Percentiles rank a stretch among this genome's conserved stretches.
These are phyloP conservation scores for Przewalskia tangutica DNA, from an alignment of 257 asterid species.

Conservation along the genomic window DNA sequence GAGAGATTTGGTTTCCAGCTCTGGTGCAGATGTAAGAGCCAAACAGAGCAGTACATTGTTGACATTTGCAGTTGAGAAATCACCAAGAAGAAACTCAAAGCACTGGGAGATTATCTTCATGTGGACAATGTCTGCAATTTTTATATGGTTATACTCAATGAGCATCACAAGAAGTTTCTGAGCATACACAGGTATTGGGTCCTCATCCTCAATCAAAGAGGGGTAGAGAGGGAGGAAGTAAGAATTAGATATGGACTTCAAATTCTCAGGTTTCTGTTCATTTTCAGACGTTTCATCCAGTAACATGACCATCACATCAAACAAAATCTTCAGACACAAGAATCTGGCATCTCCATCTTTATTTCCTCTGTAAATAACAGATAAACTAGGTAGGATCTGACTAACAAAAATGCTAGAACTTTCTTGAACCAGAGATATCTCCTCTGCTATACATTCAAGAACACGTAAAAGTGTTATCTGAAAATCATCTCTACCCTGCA, in stretches of 20 bases:
- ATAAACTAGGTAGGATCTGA: slow-evolving; percentile 78
- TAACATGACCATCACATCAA: slow-evolving; percentile 72
- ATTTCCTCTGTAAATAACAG: slow-evolving; percentile 80
- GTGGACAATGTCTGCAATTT: slow-evolving; percentile 75
- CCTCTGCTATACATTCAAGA: slow-evolving; percentile 80
- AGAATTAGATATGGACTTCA: slow-evolving; percentile 55
- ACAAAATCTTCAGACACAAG: slow-evolving; percentile 89
- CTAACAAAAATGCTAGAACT: slow-evolving; percentile 48
- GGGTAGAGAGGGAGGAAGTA: slow-evolving; percentile 94
- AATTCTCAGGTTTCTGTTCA: slow-evolving; percentile 41
- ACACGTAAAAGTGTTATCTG: slow-evolving; percentile 84
- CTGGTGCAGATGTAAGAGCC: slow-evolving; percentile 85
- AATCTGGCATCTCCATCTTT: slow-evolving; percentile 92
- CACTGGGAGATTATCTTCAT: slow-evolving; percentile 86
- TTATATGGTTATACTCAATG: slow-evolving; percentile 63
- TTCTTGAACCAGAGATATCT: slow-evolving; percentile 43
- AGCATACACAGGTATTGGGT: slow-evolving; percentile 90
- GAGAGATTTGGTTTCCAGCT: slow-evolving; percentile 67
- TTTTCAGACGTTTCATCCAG: slow-evolving; percentile 45
- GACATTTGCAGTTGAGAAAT: slow-evolving; percentile 71
- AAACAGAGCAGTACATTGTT: slow-evolving; percentile 83
- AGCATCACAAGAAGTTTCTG: slow-evolving; percentile 96
- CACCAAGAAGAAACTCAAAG: slow-evolving; percentile 76
- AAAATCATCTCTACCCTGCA: slow-evolving; percentile 97
- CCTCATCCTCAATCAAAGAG: slow-evolving; percentile 82